These are phyloP conservation scores for Penicillium nucicola DNA, from an alignment of 495 filamentous ascomycete genomes.

Conservation along the genomic window DNA sequence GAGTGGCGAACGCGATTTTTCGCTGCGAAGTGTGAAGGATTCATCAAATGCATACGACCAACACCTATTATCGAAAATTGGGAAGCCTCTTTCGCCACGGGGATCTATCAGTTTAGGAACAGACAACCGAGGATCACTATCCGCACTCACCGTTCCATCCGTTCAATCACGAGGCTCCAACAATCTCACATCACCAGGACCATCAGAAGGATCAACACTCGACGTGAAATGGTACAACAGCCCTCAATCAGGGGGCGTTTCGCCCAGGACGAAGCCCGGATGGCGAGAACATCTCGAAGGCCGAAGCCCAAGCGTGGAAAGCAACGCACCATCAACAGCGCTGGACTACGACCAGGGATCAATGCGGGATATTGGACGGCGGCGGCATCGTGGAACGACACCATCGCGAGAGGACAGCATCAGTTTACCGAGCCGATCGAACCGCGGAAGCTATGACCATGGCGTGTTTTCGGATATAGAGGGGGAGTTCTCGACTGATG, in stretches of 20 bases:
- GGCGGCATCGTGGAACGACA: slow-evolving; percentile 37
- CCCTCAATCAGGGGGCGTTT: slow-evolving; percentile 44
- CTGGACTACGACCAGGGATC: slow-evolving; percentile 37
- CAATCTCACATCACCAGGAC: slow-evolving; percentile 45
- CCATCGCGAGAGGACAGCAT: slow-evolving; percentile 48
- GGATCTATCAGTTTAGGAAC: slow-evolving; percentile 51
- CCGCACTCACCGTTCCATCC: slow-evolving; percentile 46
- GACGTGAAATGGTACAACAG: slow-evolving; percentile 42
- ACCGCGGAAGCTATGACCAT: slow-evolving; percentile 62
- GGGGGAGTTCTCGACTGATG: slow-evolving; percentile 65
- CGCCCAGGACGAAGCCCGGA: slow-evolving; percentile 39
- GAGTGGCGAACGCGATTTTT: slow-evolving; percentile 57
- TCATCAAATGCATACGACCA: slow-evolving; percentile 75
- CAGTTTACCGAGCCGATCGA: slow-evolving; percentile 45
- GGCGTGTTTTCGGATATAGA: slow-evolving; percentile 61
- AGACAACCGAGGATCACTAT: slow-evolving; percentile 48
- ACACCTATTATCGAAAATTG: slow-evolving; percentile 71
- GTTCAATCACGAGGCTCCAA: slow-evolving; percentile 34
- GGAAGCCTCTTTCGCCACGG: slow-evolving; percentile 60
- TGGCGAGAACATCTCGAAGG: slow-evolving; percentile 46
- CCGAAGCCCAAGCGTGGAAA: slow-evolving; percentile 50
- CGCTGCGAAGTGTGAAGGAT: slow-evolving; percentile 53
- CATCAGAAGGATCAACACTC: slow-evolving; percentile 41
- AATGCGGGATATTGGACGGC: slow-evolving; percentile 34
- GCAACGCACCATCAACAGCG: slow-evolving; percentile 43